These are phyloP conservation scores for Gastroboletus turbinatus DNA, from an alignment of 1,284 basidiomycete species.

Conservation along the genomic window DNA sequence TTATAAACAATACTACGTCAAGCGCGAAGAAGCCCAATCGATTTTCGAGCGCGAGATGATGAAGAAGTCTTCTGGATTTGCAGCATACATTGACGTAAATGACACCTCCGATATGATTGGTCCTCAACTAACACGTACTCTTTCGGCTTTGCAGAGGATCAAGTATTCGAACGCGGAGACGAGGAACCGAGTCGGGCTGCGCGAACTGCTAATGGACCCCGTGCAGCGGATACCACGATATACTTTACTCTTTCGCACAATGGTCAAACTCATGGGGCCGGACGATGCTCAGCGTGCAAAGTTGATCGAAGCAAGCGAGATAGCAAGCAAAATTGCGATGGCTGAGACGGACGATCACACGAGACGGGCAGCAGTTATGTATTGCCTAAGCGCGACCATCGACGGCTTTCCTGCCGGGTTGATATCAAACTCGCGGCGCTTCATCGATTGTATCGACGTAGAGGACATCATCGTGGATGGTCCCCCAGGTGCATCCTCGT, in stretches of 20 bases:
- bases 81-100: constrained; percentile 82
- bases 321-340: constrained; percentile 87
- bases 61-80: constrained; percentile 75
- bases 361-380: constrained; percentile 85
- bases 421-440: constrained; percentile 83
- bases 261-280: constrained; percentile 84
- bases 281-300: constrained; percentile 78
- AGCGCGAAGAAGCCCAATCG: constrained; percentile 89
- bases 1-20: constrained; percentile 88
- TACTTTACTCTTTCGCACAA: constrained; percentile 88
- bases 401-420: constrained; percentile 89
- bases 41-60: constrained; percentile 85
- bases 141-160: constrained; percentile 57
- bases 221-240: constrained; percentile 98
- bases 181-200: constrained; percentile 84
- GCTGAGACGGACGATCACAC: constrained; percentile 94
- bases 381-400: constrained; percentile 82
- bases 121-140: constrained; percentile 15
- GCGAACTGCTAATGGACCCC: constrained; percentile 98
- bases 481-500: constrained; percentile 41
- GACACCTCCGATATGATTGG: constrained; percentile 2
- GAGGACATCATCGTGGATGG: constrained; percentile 74
- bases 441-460: constrained; percentile 93
- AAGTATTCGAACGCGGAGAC: constrained; percentile 86
- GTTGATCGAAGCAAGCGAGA: constrained; percentile 82